Conservation (phyloP, 2,329 filamentous ascomycete genomes). For the Huntiella decipiens region DNA sequence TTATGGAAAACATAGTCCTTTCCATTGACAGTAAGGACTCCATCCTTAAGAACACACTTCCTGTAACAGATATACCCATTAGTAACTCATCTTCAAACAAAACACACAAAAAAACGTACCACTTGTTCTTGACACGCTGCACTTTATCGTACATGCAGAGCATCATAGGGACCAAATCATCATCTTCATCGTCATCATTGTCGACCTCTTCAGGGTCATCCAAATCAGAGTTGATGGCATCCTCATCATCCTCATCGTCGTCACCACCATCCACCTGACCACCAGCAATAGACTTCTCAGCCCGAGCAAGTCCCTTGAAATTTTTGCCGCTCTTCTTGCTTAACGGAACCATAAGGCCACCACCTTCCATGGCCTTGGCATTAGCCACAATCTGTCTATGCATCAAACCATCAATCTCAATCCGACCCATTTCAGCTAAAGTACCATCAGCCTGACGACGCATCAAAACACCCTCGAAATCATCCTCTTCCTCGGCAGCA, state of each 20-base stretch:
- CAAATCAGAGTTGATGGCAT: constrained; percentile 95
- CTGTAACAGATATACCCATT: constrained; percentile 24
- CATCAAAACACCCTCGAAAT: constrained; percentile 40
- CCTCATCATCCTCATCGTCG: constrained; percentile 53
- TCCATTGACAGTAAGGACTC: constrained; percentile 78
- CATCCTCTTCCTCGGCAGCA: constrained; percentile 29
- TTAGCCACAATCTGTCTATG: constrained; percentile 47
- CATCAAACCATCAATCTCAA: constrained; percentile 50
- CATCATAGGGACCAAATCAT: constrained; percentile 75
- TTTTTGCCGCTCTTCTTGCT: constrained; percentile 28
- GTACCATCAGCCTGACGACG: constrained; percentile 34
- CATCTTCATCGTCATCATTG: constrained; percentile 72
- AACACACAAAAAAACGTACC: constrained; percentile 29
- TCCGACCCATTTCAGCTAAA: constrained; percentile 34
- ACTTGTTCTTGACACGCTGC: constrained; percentile 97
- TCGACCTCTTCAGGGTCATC: constrained; percentile 81
- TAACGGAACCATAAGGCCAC: constrained; percentile 56
- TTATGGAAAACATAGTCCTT: constrained; percentile 98
- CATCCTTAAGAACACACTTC: constrained; percentile 98
- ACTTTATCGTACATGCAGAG: constrained; percentile 99
- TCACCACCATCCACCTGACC: constrained; percentile 36
- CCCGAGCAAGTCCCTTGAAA: constrained; percentile 1
- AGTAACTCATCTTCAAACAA: background rate
- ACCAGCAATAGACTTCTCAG: constrained; percentile 24
- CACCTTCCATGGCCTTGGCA: constrained; percentile 53